A percentile compares a stretch with the other conserved stretches of the same genome.
Conservation (phyloP, 345 rosid species). For the Euphorbia pulcherrima region DNA sequence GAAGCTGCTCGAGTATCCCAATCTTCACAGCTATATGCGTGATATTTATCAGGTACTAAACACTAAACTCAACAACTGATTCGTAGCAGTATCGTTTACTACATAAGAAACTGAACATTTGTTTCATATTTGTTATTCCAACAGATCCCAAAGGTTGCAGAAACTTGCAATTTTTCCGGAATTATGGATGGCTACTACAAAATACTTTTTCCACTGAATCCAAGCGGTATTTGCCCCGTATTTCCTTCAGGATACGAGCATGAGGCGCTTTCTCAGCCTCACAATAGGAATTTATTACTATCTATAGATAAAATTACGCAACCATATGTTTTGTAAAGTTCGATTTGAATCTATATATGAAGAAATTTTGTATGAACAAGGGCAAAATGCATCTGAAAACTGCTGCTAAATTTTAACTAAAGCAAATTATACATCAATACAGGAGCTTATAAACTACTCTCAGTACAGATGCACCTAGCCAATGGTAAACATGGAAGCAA, state of each 20-base stretch:
- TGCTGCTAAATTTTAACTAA: no score
- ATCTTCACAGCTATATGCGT: conserved; percentile 60
- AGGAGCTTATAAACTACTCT: background rate
- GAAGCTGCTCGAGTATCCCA: conserved; percentile 65
- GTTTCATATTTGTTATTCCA: background rate
- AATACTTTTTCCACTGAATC: conserved; percentile 75
- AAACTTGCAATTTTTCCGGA: conserved; percentile 61
- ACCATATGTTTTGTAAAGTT: conserved; percentile 10
- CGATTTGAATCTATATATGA: background rate
- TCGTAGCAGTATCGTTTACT: no score
- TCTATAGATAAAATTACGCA: conserved; percentile 20
- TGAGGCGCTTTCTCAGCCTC: conserved; percentile 46
- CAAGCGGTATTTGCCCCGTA: conserved; percentile 65
- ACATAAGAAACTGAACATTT: background rate
- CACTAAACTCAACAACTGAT: no score
- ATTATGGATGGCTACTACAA: conserved; percentile 83
- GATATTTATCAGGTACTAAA: conserved; percentile 70
- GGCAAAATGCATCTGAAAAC: no score
- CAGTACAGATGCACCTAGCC: background rate
- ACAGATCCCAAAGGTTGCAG: conserved; percentile 77
- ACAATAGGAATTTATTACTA: conserved; percentile 47
- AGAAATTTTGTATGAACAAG: background rate
- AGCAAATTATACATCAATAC: background rate
- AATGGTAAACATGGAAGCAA: background rate
- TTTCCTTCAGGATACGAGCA: conserved; percentile 49